These are phyloP conservation scores for Streptanthus diversifolius DNA, from an alignment of 345 rosid species.

Conservation along the genomic window DNA sequence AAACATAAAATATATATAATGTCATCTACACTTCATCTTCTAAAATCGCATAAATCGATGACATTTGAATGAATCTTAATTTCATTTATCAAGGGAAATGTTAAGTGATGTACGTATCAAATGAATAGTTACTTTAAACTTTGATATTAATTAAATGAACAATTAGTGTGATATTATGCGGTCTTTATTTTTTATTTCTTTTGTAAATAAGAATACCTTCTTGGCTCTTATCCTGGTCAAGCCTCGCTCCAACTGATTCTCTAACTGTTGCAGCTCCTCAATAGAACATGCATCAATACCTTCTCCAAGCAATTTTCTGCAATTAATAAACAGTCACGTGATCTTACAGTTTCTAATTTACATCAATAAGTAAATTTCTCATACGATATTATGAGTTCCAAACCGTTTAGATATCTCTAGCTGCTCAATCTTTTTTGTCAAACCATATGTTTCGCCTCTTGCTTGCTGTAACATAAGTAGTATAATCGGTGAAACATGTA, in stretches of 20 bases:
- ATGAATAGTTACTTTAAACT: not conserved
- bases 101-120: not conserved
- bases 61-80: not conserved
- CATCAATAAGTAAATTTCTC: not conserved
- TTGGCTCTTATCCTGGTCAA: constrained; percentile 67
- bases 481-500: not conserved
- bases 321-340: not conserved
- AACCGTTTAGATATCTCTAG: constrained; percentile 67
- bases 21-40: not conserved
- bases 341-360: not conserved
- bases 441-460: constrained; percentile 38
- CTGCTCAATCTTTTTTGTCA: constrained; percentile 59
- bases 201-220: constrained; percentile 48
- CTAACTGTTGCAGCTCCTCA: constrained; percentile 66
- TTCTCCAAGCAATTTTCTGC: constrained; percentile 70
- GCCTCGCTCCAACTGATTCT: constrained; percentile 72
- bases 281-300: constrained; percentile 55
- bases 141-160: constrained; percentile 5
- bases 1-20: not conserved
- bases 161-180: constrained; percentile 28
- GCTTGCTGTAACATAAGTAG: constrained; percentile 37
- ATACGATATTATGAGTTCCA: not conserved
- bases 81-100: not conserved
- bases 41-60: not conserved
- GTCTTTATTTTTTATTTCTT: not conserved